phyloP scores from a whole-genome alignment of 148 eudicot species.

The Rheum nobile region DNA sequence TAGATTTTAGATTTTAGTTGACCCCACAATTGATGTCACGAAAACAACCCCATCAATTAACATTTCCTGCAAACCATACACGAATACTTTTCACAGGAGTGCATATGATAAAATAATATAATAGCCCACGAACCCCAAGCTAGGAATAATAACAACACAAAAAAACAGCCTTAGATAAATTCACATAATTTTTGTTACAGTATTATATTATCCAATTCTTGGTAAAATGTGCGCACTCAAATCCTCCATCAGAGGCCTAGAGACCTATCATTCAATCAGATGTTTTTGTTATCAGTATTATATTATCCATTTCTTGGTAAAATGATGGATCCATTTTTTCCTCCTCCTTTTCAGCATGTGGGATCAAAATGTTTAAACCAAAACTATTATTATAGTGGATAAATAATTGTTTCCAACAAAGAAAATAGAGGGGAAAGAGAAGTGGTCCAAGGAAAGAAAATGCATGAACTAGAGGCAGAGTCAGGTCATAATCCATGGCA shows the following conservation, averaged over 20 bases:
- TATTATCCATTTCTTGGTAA: constrained; percentile 2
- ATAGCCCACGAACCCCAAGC: neutral
- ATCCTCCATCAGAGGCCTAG: neutral
- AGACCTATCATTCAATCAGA: neutral
- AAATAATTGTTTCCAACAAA: constrained; percentile 8
- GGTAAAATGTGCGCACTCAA: neutral
- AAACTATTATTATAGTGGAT: constrained; percentile 5
- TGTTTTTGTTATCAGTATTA: neutral
- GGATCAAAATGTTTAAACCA: neutral
- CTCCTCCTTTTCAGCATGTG: constrained; percentile 1
- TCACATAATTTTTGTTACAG: neutral
- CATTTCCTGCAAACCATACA: too few relatives aligned
- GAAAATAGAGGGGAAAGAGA: neutral
- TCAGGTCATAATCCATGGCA: constrained; percentile 6
- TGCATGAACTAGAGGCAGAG: neutral
- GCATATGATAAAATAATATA: too few relatives aligned
- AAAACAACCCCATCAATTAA: too few relatives aligned
- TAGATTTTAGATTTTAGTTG: constrained; percentile 1
- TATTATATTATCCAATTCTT: neutral
- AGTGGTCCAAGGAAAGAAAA: neutral
- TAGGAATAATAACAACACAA: neutral
- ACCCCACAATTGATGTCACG: neutral
- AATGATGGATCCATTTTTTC: constrained; percentile 1
- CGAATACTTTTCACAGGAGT: too few relatives aligned
- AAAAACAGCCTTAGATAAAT: neutral